Percentiles rank a stretch among this genome's conserved stretches.
These are phyloP conservation scores for Verticillium nonalfalfae DNA, from an alignment of 2,329 filamentous ascomycete genomes.

Conservation along the genomic window DNA sequence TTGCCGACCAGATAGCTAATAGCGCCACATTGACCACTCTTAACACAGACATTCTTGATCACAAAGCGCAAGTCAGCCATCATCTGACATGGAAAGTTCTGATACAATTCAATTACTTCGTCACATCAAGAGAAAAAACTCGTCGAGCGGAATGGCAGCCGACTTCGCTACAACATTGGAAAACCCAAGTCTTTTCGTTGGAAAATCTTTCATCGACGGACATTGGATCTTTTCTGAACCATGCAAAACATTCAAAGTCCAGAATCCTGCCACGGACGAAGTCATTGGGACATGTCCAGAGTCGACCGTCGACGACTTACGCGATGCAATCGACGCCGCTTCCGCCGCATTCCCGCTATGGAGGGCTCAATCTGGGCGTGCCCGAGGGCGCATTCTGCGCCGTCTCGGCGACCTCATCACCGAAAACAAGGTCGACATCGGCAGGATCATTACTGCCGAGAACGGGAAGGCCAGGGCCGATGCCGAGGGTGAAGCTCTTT, in stretches of 20 bases:
- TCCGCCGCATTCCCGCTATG: conserved; percentile 62
- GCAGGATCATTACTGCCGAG: conserved; percentile 77
- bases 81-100: too few species aligned
- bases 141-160: not conserved
- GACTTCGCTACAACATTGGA: conserved; percentile 30
- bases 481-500: conserved; percentile 63
- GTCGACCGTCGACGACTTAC: conserved; percentile 70
- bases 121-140: too few species aligned
- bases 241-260: conserved; percentile 60
- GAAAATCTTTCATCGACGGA: conserved; percentile 64
- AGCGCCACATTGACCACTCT: too few species aligned
- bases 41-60: too few species aligned
- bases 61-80: too few species aligned
- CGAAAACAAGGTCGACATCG: conserved; percentile 59
- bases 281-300: conserved; percentile 81
- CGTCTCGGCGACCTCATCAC: conserved; percentile 58
- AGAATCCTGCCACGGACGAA: conserved; percentile 74
- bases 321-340: conserved; percentile 75
- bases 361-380: conserved; percentile 47
- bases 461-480: conserved; percentile 79
- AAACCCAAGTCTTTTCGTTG: conserved; percentile 51
- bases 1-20: too few species aligned
- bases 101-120: too few species aligned
- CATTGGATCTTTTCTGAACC: conserved; percentile 64
- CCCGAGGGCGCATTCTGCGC: conserved; percentile 49